Percentiles rank a stretch among this genome's conserved stretches.
Conservation (phyloP, 257 asterid species). For the Gentiana straminea region DNA sequence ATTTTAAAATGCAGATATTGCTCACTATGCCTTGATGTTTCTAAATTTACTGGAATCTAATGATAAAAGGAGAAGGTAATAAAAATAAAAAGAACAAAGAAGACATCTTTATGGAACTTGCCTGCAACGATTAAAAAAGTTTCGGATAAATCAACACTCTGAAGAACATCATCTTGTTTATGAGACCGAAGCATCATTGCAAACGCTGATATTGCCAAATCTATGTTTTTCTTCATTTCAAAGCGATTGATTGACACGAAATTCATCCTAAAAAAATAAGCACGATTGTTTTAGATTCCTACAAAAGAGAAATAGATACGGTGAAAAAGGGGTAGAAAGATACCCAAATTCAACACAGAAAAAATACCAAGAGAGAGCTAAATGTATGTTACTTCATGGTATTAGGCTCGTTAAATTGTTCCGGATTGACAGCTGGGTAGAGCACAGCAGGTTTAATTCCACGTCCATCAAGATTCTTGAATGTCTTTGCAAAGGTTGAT, state of each 20-base stretch:
- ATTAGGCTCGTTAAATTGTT: constrained; percentile 60
- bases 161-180: constrained; percentile 19
- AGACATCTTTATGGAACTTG: constrained; percentile 11
- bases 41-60: background rate
- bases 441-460: constrained; percentile 86
- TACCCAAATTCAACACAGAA: constrained; percentile 15
- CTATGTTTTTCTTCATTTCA: constrained; percentile 90
- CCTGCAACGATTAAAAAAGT: constrained; percentile 76
- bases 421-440: constrained; percentile 86
- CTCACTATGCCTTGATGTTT: too few relatives aligned
- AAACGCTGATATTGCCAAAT: constrained; percentile 84
- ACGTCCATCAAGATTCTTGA: constrained; percentile 51
- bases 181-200: constrained; percentile 45
- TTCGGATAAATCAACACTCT: constrained; percentile 27
- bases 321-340: background rate
- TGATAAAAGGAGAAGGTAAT: background rate
- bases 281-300: background rate
- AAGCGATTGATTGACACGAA: constrained; percentile 96
- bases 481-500: constrained; percentile 84
- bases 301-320: background rate
- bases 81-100: background rate
- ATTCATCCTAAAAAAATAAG: constrained; percentile 40
- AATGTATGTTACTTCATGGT: constrained; percentile 43
- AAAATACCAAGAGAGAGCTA: constrained; percentile 27
- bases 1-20: background rate